phyloP scores from a whole-genome alignment of 495 filamentous ascomycete genomes.

The Saxispiralis lemnorum region DNA sequence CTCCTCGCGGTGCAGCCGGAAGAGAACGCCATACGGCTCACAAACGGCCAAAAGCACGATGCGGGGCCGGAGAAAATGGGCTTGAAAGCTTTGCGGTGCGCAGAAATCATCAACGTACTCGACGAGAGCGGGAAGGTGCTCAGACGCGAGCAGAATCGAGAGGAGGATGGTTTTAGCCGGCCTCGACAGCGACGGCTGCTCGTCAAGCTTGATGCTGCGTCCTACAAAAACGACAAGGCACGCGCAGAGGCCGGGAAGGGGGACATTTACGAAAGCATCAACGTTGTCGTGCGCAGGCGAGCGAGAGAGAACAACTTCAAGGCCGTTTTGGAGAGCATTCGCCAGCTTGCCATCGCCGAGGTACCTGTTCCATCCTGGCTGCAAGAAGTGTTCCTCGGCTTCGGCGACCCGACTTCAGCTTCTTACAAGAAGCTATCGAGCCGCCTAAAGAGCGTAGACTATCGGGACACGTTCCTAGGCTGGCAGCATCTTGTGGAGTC shows the following conservation, averaged over 20 bases:
- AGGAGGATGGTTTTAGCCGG: slow-evolving; percentile 32
- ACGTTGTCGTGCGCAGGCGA: slow-evolving; percentile 68
- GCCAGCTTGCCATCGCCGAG: slow-evolving; percentile 62
- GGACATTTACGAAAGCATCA: slow-evolving; percentile 71
- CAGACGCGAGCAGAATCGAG: slow-evolving; percentile 38
- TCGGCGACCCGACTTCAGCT: slow-evolving; percentile 77
- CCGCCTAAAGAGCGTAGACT: slow-evolving; percentile 61
- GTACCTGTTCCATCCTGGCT: slow-evolving; percentile 80
- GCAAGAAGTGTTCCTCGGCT: slow-evolving; percentile 90
- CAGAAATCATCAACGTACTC: slow-evolving; percentile 71
- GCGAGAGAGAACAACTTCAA: slow-evolving; percentile 96
- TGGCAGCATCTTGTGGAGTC: slow-evolving; percentile 88
- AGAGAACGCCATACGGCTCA: slow-evolving; percentile 32
- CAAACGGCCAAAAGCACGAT: slow-evolving; percentile 35
- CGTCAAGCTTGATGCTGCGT: slow-evolving; percentile 60
- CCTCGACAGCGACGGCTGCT: slow-evolving; percentile 50
- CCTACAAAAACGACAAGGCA: slow-evolving; percentile 63
- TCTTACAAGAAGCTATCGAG: slow-evolving; percentile 72
- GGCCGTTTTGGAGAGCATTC: slow-evolving; percentile 77
- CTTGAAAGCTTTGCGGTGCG: slow-evolving; percentile 56
- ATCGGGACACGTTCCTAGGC: slow-evolving; percentile 81
- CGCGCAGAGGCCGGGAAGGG: slow-evolving; percentile 42
- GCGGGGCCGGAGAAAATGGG: slow-evolving; percentile 41
- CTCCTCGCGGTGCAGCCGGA: slow-evolving; percentile 53
- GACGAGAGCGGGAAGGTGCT: slow-evolving; percentile 73